These are phyloP conservation scores for Pholiota microspora DNA, from an alignment of 768 basidiomycete genomes.

Conservation along the genomic window DNA sequence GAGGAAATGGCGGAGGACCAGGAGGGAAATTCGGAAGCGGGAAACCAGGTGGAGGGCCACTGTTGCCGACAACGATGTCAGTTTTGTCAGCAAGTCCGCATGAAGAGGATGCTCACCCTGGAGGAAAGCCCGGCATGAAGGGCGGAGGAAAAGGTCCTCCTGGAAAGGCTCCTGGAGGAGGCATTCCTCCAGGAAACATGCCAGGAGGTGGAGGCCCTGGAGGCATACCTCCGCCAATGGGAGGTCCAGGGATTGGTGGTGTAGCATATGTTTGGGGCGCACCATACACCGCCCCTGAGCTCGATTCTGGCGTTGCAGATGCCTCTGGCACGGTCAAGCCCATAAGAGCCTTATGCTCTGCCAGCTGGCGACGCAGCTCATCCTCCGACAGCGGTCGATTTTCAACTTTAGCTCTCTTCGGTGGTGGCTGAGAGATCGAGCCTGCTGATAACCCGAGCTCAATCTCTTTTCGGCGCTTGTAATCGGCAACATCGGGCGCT, in stretches of 20 bases:
- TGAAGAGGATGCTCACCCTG: slow-evolving; percentile 42
- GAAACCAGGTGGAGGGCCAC: slow-evolving; percentile 19
- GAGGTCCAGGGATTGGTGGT: slow-evolving; percentile 37
- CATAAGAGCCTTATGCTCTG: slow-evolving; percentile 92
- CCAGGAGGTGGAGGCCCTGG: slow-evolving; percentile 29
- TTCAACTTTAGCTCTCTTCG: slow-evolving; percentile 79
- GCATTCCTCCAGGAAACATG: slow-evolving; percentile 35
- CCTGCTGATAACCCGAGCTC: slow-evolving; percentile 86
- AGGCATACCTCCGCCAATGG: slow-evolving; percentile 26
- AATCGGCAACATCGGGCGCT: slow-evolving; percentile 90
- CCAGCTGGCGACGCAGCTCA: slow-evolving; percentile 81
- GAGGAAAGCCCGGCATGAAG: slow-evolving; percentile 50
- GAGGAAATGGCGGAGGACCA: slow-evolving; percentile 26
- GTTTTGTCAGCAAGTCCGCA: slow-evolving; percentile 12
- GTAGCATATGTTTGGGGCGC: slow-evolving; percentile 69
- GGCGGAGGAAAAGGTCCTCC: slow-evolving; percentile 48
- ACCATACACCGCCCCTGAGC: slow-evolving; percentile 58
- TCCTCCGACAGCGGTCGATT: slow-evolving; percentile 78
- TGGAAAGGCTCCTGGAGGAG: slow-evolving; percentile 37
- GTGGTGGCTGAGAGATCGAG: slow-evolving; percentile 75
- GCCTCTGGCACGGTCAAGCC: slow-evolving; percentile 34
- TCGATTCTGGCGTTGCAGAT: slow-evolving; percentile 32
- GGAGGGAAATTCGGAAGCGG: slow-evolving; percentile 20
- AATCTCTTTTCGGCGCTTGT: slow-evolving; percentile 93
- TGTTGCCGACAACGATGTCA: slow-evolving; percentile 10